Evolutionary conservation across 2,329 filamentous ascomycete species (phyloP).

Genomic region (Penicillium rolfsii): DNA sequence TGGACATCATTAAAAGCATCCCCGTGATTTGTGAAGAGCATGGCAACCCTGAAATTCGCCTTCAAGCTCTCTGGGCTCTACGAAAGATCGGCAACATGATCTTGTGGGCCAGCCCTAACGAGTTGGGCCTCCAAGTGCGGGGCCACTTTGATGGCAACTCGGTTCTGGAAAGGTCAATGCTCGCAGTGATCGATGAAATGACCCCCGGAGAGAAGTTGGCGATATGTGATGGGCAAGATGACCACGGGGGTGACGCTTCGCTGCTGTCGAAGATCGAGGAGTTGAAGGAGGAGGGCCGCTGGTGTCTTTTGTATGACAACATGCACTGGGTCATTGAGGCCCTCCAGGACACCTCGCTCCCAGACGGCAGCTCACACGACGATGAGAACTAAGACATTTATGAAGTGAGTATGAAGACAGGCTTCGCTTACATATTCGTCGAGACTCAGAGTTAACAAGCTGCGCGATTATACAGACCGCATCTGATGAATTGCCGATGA

Average conservation of each 20-base stretch:
- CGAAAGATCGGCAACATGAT: not conserved
- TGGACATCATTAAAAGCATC: not conserved
- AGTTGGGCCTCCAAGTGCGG: not conserved
- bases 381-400: not conserved
- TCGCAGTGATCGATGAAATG: not conserved
- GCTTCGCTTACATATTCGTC: no score
- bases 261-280: not conserved
- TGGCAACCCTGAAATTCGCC: not conserved
- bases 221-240: not conserved
- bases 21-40: not conserved
- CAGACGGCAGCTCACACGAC: not conserved
- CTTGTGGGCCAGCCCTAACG: not conserved
- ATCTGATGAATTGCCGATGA: no score
- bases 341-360: not conserved
- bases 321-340: not conserved
- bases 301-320: not conserved
- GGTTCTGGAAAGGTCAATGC: constrained; percentile 15
- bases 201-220: not conserved
- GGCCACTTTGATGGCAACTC: not conserved
- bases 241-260: no score
- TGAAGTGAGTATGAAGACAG: not conserved
- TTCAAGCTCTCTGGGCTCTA: not conserved
- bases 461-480: no score
- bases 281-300: not conserved
- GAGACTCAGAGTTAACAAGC: no score